Conservation (phyloP, 1,139 yeast genomes). For the Wickerhamiella infanticola region DNA sequence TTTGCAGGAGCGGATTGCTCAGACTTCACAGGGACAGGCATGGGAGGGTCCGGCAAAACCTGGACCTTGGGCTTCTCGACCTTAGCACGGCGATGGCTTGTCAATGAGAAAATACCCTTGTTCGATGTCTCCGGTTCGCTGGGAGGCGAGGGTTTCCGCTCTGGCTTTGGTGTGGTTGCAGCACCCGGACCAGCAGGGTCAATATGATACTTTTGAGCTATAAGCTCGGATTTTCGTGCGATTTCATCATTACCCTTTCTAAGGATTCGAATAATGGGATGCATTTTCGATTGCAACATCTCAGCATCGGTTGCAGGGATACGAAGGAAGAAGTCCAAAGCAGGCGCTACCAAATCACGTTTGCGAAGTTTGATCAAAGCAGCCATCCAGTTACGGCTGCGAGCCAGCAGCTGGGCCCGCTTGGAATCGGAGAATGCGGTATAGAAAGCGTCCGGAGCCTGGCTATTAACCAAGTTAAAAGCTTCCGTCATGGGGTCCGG, state of each 20-base stretch:
- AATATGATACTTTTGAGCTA: not conserved
- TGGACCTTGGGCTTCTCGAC: not conserved
- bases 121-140: not conserved
- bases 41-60: not conserved
- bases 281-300: slow-evolving; percentile 6
- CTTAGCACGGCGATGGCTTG: not conserved
- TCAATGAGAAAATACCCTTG: not conserved
- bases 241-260: not conserved
- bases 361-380: slow-evolving; percentile 7
- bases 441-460: slow-evolving; percentile 18
- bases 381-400: slow-evolving; percentile 22
- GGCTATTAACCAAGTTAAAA: slow-evolving; percentile 13
- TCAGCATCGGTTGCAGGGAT: slow-evolving; percentile 7
- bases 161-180: not conserved
- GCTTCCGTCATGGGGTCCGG: slow-evolving; percentile 18
- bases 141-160: not conserved
- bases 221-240: not conserved
- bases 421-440: slow-evolving; percentile 10
- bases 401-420: slow-evolving; percentile 12
- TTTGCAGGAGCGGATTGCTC: not conserved
- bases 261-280: slow-evolving; percentile 5
- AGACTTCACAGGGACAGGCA: not conserved
- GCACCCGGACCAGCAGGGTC: not conserved
- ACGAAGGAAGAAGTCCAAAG: slow-evolving; percentile 5
- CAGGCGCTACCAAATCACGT: slow-evolving; percentile 4